Base-by-base conservation (phyloP, 2,329 filamentous ascomycete species). In the Trichothecium sympodiale region DNA sequence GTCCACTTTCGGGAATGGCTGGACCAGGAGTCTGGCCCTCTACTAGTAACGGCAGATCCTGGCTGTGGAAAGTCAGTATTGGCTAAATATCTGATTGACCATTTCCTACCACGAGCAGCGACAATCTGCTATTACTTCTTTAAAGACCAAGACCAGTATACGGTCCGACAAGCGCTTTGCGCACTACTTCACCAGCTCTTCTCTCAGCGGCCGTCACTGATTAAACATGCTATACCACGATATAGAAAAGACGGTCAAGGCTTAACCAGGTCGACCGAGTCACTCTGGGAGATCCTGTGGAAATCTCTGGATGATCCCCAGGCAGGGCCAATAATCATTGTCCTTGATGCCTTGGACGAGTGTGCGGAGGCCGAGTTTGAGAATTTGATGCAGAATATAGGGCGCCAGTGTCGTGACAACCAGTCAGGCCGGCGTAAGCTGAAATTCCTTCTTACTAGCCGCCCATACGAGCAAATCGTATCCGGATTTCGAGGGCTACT, bases 121-220 rank as follows among this genome's bases (percentile, higher is more conserved):
- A 49, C 47, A 1, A 47, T 60, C 3, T 62, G 57, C 42, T 65
- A 64, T 44, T 65, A 61, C 37, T 65, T 65, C 38, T 64, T 64
- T 43, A 62, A 62, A 38, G 55, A 59, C 27, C 39, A 53, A 36
- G 48, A 54, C 23, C 59, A 62, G 29, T 52, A 59, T 23, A 59
- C 43, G 2, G 36, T 50, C 17, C 26, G 39, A 0, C 52, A 57
- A 41, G 57, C 56, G 1, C 46, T 64, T n/a, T 62, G 57, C 31
- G 57, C 59, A 1, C 5, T 64, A 8, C 45, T 65, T 4, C 59
- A 62, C 31, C 57, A 64, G 33, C 43, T 64, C 1, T 57, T 62
- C 36, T 42, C 38, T 4, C 41, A 53, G 5, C 49, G 49, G 6
- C 52, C 49, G 1, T 33, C 8, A 13, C 38, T 62, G 16, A 50